These are phyloP conservation scores for Rhodotorula sphaerocarpa DNA, from an alignment of 768 basidiomycete species.

Conservation along the genomic window DNA sequence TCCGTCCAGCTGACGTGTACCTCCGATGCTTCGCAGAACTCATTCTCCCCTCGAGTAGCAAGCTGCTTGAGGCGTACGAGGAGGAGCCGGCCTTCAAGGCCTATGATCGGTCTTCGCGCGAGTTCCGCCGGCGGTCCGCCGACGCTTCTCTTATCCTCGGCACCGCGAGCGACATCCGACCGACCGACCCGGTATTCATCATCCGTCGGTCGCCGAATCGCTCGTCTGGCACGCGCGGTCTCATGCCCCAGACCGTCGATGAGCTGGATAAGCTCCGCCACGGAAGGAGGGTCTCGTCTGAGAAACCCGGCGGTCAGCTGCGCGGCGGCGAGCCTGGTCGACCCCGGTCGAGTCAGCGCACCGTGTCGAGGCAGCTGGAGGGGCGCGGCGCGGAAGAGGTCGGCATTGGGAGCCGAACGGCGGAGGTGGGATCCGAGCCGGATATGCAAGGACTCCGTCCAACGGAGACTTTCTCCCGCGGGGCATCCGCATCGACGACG, in stretches of 20 bases:
- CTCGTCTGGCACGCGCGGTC: constrained; percentile 41
- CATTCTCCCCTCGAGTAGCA: constrained; percentile 68
- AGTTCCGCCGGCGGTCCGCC: constrained; percentile 72
- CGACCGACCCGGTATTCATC: constrained; percentile 74
- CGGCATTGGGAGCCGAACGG: constrained; percentile 87
- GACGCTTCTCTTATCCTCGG: constrained; percentile 70
- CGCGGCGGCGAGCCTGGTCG: too few relatives aligned
- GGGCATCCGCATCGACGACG: constrained; percentile 12
- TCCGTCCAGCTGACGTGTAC: not conserved
- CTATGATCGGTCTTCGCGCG: constrained; percentile 55
- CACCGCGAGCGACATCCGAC: constrained; percentile 60
- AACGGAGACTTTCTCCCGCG: constrained; percentile 2
- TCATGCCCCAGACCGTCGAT: constrained; percentile 19
- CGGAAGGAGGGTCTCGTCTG: not conserved
- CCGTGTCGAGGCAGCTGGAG: not conserved
- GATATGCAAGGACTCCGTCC: not conserved
- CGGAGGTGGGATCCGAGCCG: constrained; percentile 61
- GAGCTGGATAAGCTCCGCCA: constrained; percentile 30
- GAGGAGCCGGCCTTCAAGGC: constrained; percentile 64
- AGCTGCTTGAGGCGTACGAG: constrained; percentile 64
- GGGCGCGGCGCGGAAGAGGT: constrained; percentile 49
- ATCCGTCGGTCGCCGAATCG: constrained; percentile 48
- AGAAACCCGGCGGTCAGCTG: too few relatives aligned
- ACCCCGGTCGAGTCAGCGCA: not conserved
- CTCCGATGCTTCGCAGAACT: constrained; percentile 48